Evolutionary conservation across 495 filamentous ascomycete genomes (phyloP).

Genomic region (Aspergillus hancockii): DNA sequence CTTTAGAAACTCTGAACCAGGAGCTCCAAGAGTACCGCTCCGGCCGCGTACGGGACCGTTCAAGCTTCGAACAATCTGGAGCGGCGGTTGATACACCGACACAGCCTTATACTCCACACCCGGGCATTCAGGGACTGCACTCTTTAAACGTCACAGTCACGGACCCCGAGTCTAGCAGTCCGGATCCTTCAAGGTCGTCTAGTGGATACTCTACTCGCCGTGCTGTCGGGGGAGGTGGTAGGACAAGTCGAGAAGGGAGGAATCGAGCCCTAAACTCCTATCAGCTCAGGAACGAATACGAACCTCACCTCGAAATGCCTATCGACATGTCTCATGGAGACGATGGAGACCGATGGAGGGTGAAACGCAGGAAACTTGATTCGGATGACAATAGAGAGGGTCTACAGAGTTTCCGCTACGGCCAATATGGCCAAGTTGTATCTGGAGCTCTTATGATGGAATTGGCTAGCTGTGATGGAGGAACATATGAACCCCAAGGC

Average conservation of each 20-base stretch:
- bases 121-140: slow-evolving; percentile 17
- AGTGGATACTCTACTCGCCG: slow-evolving; percentile 19
- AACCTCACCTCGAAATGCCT: slow-evolving; percentile 40
- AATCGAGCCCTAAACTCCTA: slow-evolving; percentile 10
- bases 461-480: slow-evolving; percentile 86
- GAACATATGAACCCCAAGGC: slow-evolving; percentile 60
- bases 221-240: slow-evolving; percentile 14
- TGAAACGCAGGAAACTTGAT: slow-evolving; percentile 77
- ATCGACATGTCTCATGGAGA: slow-evolving; percentile 39
- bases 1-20: slow-evolving; percentile 40
- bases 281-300: slow-evolving; percentile 39
- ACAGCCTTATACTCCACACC: slow-evolving; percentile 19
- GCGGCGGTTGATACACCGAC: slow-evolving; percentile 30
- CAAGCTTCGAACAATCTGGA: slow-evolving; percentile 29
- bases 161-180: slow-evolving; percentile 13
- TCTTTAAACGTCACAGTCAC: slow-evolving; percentile 15
- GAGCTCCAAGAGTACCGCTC: slow-evolving; percentile 37
- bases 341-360: slow-evolving; percentile 42
- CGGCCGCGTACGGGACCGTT: slow-evolving; percentile 22
- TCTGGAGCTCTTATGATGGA: slow-evolving; percentile 80
- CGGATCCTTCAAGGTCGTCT: slow-evolving; percentile 13
- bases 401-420: slow-evolving; percentile 68
- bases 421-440: slow-evolving; percentile 79
- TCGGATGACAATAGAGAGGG: slow-evolving; percentile 54
- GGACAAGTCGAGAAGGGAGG: slow-evolving; percentile 12